These are phyloP conservation scores for Erysimum cheiranthoides DNA, from an alignment of 345 rosid species.

Conservation along the genomic window DNA sequence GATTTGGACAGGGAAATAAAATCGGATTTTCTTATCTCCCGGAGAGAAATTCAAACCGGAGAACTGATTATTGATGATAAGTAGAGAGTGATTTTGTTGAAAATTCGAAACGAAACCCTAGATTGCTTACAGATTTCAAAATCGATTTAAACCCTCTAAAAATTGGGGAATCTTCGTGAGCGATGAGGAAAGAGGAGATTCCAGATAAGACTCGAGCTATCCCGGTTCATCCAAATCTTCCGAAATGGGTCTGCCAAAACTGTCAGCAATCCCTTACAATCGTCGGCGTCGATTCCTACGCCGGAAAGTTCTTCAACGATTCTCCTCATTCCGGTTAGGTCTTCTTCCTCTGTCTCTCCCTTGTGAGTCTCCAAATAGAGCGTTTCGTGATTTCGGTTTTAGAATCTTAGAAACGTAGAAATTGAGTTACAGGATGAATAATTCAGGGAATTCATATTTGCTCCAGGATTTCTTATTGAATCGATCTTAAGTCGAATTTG, in stretches of 20 bases:
- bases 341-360: slow-evolving; percentile 14
- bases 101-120: slow-evolving; percentile 1
- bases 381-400: too few relatives aligned
- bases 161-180: not conserved
- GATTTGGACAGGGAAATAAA: too few relatives aligned
- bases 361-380: too few relatives aligned
- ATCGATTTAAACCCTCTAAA: not conserved
- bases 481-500: too few relatives aligned
- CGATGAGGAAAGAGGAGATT: slow-evolving; percentile 55
- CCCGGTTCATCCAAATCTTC: slow-evolving; percentile 72
- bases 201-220: slow-evolving; percentile 60
- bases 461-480: too few relatives aligned
- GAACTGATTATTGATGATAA: too few relatives aligned
- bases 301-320: slow-evolving; percentile 78
- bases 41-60: too few relatives aligned
- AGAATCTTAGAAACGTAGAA: too few relatives aligned
- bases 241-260: slow-evolving; percentile 90
- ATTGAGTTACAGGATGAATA: too few relatives aligned
- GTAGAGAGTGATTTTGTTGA: too few relatives aligned
- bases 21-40: too few relatives aligned
- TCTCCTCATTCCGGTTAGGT: slow-evolving; percentile 78
- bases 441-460: too few relatives aligned
- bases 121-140: not conserved
- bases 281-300: slow-evolving; percentile 90
- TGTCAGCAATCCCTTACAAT: slow-evolving; percentile 80